Conservation (phyloP, 805 yeast genomes). For the Barnettozyma populi region DNA sequence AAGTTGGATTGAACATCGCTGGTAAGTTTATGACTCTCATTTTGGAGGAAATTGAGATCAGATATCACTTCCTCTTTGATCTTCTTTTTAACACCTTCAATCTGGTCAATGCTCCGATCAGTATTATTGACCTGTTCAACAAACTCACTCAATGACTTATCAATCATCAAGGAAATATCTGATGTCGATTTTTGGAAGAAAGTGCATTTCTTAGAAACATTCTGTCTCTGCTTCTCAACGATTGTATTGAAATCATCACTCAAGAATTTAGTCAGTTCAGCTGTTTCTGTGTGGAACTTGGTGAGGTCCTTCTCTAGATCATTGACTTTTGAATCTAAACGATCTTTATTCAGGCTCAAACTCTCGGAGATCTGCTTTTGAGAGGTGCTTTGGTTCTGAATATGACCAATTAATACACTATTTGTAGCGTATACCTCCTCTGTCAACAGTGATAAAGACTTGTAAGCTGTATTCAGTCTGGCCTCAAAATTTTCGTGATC, state of each 20-base stretch:
- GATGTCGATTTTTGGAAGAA: constrained; percentile 2
- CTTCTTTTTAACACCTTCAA: constrained; percentile 13
- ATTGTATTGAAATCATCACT: constrained; percentile 14
- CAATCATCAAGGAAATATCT: constrained; percentile 2
- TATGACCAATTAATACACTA: constrained; percentile 17
- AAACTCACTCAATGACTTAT: constrained; percentile 7
- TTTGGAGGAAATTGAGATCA: constrained; percentile 14
- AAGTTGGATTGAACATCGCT: constrained; percentile 5
- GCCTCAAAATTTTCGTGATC: constrained; percentile 19
- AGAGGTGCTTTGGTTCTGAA: constrained; percentile 12
- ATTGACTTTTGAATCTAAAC: constrained; percentile 4
- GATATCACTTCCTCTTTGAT: constrained; percentile 15
- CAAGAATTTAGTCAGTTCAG: constrained; percentile 12
- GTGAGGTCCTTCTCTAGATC: constrained; percentile 8
- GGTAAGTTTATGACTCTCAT: constrained; percentile 7
- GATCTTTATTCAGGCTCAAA: constrained; percentile 8
- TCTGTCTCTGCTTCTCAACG: constrained; percentile 11
- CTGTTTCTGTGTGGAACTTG: constrained; percentile 9
- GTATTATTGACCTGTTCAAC: background rate
- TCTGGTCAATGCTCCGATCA: constrained; percentile 10
- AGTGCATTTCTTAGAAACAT: constrained; percentile 9
- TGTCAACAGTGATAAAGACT: constrained; percentile 3
- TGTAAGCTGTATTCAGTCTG: constrained; percentile 16
- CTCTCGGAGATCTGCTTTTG: constrained; percentile 14
- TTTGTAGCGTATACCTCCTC: constrained; percentile 10